Percentiles rank a stretch among this genome's conserved stretches.
Evolutionary conservation across 441 rosid genomes (phyloP).

Genomic region (Raphanus hybrid): DNA sequence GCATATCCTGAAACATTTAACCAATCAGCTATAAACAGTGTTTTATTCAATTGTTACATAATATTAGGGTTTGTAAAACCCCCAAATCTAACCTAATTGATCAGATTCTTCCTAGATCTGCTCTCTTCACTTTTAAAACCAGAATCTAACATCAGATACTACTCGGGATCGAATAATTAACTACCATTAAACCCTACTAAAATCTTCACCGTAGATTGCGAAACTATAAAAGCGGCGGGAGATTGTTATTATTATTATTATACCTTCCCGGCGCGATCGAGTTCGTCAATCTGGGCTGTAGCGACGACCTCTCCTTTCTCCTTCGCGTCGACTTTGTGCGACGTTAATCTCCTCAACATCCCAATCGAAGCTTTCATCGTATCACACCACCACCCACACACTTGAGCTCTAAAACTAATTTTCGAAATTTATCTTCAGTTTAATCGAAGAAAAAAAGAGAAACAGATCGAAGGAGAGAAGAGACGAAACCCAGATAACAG

Average conservation of each 20-base stretch:
- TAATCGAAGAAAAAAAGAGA: constrained; percentile 38
- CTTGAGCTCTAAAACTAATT: constrained; percentile 30
- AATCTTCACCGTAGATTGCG: neutral
- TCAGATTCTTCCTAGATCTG: constrained; percentile 18
- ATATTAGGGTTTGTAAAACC: neutral
- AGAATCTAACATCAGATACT: neutral
- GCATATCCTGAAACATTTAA: constrained; percentile 72
- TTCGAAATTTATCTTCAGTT: constrained; percentile 5
- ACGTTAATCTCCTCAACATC: constrained; percentile 73
- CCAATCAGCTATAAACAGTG: neutral
- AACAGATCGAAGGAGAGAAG: constrained; percentile 43
- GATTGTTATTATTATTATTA: neutral
- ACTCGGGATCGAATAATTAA: constrained; percentile 16
- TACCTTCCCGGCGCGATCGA: constrained; percentile 89
- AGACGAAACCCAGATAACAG: constrained; percentile 31
- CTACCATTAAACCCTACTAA: constrained; percentile 39
- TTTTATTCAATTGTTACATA: neutral
- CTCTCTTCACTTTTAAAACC: neutral
- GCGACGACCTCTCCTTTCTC: constrained; percentile 62
- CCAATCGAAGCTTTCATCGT: constrained; percentile 81
- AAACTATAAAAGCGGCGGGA: neutral
- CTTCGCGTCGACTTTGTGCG: constrained; percentile 73
- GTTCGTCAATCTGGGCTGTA: constrained; percentile 73
- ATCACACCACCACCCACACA: neutral
- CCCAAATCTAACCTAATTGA: neutral